Evolutionary conservation across 2,329 filamentous ascomycete species (phyloP), one percentile per base, ranked within the genome.

Genomic region (Botrytis pseudocinerea): DNA sequence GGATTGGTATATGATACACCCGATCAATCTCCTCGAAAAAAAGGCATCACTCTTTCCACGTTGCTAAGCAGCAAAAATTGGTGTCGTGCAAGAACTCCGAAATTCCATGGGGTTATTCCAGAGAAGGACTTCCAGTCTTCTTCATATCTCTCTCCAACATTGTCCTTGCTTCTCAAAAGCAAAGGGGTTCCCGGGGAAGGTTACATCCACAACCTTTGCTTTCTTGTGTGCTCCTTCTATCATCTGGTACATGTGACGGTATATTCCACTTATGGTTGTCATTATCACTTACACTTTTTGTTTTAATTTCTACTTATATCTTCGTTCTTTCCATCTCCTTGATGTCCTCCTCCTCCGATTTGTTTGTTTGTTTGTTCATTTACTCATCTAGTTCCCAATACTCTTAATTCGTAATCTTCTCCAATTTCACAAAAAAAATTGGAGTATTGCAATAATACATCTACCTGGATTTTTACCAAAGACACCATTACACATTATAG

Each of bases 31-130:
- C 10, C 25, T 9, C 63, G 28, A 2, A 51, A 22, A 22, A 20
- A 18, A 40, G 35, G 22, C n/a, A 38, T 28, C 9, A 28, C 28
- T 51, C 25, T 40, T 54, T n/a, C 20, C 25, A 22, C 48, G 40
- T 68, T 68, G 64, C 64, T 57, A 57, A 68, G 64, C 42, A 57
- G 64, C 64, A 57, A 57, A 28, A 22, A 22, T 14, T 28, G 22
- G 20, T 38, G 25, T 22, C 25, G 22, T 28, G 38, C 46, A 8
- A 40, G 16, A 4, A 48, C 25, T 38, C 32, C 9, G 10, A 16
- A 14, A 57, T 9, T 6, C 48, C 20, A 54, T 14, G 5, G 40
- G 5, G n/a, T 20, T 57, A 25, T 68, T 28, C n/a, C 22, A 12
- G 25, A 9, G 14, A n/a, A n/a, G 22, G 12, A 51, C 22, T 38